Base-by-base conservation (phyloP, 495 filamentous ascomycete species). In the Usnea hakonensis region DNA sequence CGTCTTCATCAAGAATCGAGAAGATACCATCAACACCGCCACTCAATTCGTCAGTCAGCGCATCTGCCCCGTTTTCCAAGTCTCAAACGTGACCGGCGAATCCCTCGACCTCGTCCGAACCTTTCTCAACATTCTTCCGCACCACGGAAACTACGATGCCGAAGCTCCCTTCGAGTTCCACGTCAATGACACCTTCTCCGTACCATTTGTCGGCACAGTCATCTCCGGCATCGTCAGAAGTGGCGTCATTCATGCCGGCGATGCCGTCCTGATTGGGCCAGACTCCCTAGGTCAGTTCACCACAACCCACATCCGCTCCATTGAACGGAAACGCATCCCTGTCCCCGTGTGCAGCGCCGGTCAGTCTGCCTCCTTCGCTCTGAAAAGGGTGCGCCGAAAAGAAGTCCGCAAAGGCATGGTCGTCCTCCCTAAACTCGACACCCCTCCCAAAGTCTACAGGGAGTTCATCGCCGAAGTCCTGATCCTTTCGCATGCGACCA, bases 321-420 rank as follows among this genome's bases (percentile, higher is more conserved):
- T 98, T 69, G 94, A 98, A 75, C 84, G 94, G 23, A 98, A 97
- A 80, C 83, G 95, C 10, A 95, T 97, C 60, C 81, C 83, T 28
- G 95, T 96, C 3, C 91, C 92, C 2, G 89, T 87, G 5, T 92
- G 90, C 61, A 89, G 89, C 46, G 94, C 94, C 0, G 94, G 94
- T 0, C 94, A 97, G 73, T 92, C 87, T 35, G 95, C 90, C 5
- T 93, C 89, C 6, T 96, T 98, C 68, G 94, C 94, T 3, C 71
- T 98, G 55, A 89, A 92, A 64, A 82, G 89, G 53, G 81, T 98
- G 0, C 82, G 90, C 32, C 77, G 94, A 28, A 95, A 94, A 76
- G 95, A 98, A 70, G 94, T 98, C 0, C 84, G 95, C 36, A 98
- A 98, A 79, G 94, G 94, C 28, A 97, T 97, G 95, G 94, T 98